Conservation (phyloP, 2,329 filamentous ascomycete species). For the Diplodia mutila region DNA sequence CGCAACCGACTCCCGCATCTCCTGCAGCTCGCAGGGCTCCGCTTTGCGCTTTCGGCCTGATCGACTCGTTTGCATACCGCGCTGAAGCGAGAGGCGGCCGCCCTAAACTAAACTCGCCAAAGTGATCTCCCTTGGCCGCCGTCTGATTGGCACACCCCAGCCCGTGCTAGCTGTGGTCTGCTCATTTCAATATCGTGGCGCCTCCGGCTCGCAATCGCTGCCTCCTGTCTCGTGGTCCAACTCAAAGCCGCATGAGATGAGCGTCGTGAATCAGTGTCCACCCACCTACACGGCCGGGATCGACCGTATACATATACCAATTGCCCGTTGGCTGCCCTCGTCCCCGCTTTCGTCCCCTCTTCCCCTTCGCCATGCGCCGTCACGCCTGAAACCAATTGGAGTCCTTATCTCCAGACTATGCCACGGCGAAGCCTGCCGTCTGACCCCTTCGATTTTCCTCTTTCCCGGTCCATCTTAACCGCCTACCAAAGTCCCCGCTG, state of each 20-base stretch:
- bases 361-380: conserved; percentile 14
- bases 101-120: conserved; percentile 7
- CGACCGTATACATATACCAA: conserved; percentile 21
- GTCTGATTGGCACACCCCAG: conserved; percentile 10
- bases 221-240: conserved; percentile 19
- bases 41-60: conserved; percentile 13
- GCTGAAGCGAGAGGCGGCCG: conserved; percentile 12
- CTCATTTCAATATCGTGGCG: conserved; percentile 24
- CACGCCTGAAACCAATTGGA: conserved; percentile 19
- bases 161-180: conserved; percentile 13
- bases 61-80: conserved; percentile 15
- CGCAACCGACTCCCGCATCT: neutral
- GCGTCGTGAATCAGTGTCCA: conserved; percentile 9
- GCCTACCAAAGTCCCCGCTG: neutral
- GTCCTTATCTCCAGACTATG: conserved; percentile 16
- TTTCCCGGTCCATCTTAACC: conserved; percentile 8
- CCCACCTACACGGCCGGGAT: neutral
- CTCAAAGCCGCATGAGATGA: neutral
- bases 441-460: neutral
- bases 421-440: neutral
- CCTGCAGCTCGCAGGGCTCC: neutral
- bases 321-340: neutral
- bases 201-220: conserved; percentile 17
- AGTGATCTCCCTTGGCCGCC: neutral
- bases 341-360: conserved; percentile 1